Evolutionary conservation across 1,139 yeast genomes (phyloP).

Genomic region (Saccharomyces hybrid): DNA sequence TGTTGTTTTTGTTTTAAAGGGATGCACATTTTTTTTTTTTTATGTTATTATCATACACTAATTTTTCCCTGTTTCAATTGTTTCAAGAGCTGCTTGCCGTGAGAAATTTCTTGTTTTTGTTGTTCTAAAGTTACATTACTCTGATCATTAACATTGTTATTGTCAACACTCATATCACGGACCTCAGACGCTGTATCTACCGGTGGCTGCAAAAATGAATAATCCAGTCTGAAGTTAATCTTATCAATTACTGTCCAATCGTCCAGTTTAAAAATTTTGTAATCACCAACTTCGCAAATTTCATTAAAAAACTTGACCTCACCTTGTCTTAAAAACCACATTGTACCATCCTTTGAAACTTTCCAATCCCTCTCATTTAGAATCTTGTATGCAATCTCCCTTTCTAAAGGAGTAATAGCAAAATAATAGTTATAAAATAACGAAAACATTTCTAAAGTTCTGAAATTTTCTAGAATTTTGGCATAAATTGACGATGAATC

Average conservation of each 20-base stretch:
- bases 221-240: slow-evolving; percentile 30
- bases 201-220: slow-evolving; percentile 10
- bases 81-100: slow-evolving; percentile 28
- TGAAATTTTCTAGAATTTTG: slow-evolving; percentile 22
- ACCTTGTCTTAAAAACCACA: slow-evolving; percentile 37
- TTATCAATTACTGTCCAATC: slow-evolving; percentile 37
- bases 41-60: not conserved
- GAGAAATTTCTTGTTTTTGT: slow-evolving; percentile 12
- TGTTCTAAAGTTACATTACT: not conserved
- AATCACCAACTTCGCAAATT: slow-evolving; percentile 36
- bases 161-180: not conserved
- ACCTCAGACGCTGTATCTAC: not conserved
- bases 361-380: slow-evolving; percentile 35
- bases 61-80: slow-evolving; percentile 23
- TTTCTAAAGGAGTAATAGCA: slow-evolving; percentile 49
- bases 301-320: slow-evolving; percentile 33
- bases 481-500: slow-evolving; percentile 10
- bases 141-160: not conserved
- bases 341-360: slow-evolving; percentile 26
- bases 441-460: slow-evolving; percentile 34
- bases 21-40: not conserved
- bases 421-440: slow-evolving; percentile 57
- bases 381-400: slow-evolving; percentile 30
- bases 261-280: slow-evolving; percentile 36
- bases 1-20: not conserved